Evolutionary conservation across 208 protist species (phyloP).

Genomic region (Wallacemonas collosoma): DNA sequence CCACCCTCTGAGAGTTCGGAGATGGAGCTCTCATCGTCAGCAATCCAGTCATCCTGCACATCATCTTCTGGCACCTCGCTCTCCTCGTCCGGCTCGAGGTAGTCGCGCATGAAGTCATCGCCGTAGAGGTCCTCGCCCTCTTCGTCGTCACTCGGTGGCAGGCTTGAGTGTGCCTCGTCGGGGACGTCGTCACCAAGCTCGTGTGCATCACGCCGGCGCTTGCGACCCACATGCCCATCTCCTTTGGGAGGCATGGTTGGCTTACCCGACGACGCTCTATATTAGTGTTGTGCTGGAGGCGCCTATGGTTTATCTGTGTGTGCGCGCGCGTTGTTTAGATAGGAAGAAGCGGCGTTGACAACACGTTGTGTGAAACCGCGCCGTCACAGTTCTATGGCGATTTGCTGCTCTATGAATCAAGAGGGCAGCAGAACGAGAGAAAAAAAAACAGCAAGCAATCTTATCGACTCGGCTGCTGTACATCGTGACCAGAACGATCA

Average conservation of each 20-base stretch:
- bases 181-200: constrained; percentile 6
- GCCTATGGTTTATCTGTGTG: background rate
- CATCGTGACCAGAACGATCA: background rate
- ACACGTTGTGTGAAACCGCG: too few relatives aligned
- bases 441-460: background rate
- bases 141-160: constrained; percentile 34
- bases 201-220: constrained; percentile 2
- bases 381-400: too few relatives aligned
- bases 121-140: constrained; percentile 91
- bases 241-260: constrained; percentile 21
- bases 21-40: constrained; percentile 65
- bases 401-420: background rate
- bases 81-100: constrained; percentile 82
- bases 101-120: constrained; percentile 90
- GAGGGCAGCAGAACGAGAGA: background rate
- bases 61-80: constrained; percentile 75
- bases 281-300: background rate
- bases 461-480: too few relatives aligned
- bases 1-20: constrained; percentile 81
- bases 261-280: background rate
- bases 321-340: background rate
- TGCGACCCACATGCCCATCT: constrained; percentile 15
- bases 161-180: constrained; percentile 28
- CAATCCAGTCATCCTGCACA: constrained; percentile 74
- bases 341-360: too few relatives aligned